These are phyloP conservation scores for Arachis hypogaea DNA, from an alignment of 306 rosid species.

Conservation along the genomic window DNA sequence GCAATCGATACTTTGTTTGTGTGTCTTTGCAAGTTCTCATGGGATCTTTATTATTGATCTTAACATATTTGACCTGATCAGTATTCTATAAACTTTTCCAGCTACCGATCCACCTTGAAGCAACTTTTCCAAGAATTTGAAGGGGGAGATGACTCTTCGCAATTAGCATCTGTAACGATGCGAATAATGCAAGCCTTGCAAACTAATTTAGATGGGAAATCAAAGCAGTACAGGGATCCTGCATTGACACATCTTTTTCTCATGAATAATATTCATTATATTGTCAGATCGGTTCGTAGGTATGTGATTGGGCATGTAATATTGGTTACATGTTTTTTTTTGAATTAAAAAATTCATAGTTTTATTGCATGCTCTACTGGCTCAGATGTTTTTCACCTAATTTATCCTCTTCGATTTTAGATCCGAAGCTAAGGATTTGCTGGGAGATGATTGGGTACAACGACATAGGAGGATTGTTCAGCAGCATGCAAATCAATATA, in stretches of 20 bases:
- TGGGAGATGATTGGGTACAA: conserved; percentile 99
- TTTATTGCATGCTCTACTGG: conserved; percentile 27
- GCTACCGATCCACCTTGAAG: conserved; percentile 95
- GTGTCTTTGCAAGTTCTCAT: neutral
- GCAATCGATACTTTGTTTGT: too few relatives aligned
- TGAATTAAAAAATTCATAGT: neutral
- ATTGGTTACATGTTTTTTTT: conserved; percentile 21
- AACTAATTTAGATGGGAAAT: conserved; percentile 93
- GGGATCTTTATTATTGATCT: conserved; percentile 8
- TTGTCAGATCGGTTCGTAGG: conserved; percentile 98
- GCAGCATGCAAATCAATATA: conserved; percentile 97
- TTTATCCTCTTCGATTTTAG: conserved; percentile 49
- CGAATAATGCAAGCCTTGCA: conserved; percentile 98
- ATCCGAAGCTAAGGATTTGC: conserved; percentile 98
- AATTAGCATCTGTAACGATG: conserved; percentile 89
- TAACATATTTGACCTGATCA: conserved; percentile 34
- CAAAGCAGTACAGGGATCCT: conserved; percentile 86
- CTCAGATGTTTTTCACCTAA: conserved; percentile 7
- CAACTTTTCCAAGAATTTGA: conserved; percentile 95
- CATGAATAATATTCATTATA: conserved; percentile 98
- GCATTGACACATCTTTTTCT: conserved; percentile 91
- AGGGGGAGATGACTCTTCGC: conserved; percentile 68
- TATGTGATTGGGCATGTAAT: conserved; percentile 37
- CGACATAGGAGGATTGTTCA: conserved; percentile 93
- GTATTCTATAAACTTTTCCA: conserved; percentile 42